Percentiles rank a stretch among this genome's conserved stretches.
These are phyloP conservation scores for Orbilia brochopaga DNA, from an alignment of 2,329 filamentous ascomycete genomes.

Conservation along the genomic window DNA sequence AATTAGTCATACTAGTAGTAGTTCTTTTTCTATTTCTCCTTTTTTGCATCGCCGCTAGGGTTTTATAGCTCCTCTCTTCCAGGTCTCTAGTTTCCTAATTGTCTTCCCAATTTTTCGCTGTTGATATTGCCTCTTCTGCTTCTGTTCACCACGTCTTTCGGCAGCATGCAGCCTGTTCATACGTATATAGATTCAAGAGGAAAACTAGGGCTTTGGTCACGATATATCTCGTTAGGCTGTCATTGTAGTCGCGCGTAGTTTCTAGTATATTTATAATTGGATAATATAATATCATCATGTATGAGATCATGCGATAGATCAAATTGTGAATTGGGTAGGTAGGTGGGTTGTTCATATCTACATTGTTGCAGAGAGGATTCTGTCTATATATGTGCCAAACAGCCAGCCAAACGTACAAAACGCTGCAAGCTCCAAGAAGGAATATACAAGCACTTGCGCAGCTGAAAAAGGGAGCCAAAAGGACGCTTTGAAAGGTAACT, in stretches of 20 bases:
- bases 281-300: too few relatives aligned
- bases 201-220: conserved; percentile 16
- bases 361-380: background rate
- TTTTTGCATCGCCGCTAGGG: conserved; percentile 13
- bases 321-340: background rate
- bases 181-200: conserved; percentile 41
- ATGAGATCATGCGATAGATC: background rate
- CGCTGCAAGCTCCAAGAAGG: too few relatives aligned
- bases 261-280: background rate
- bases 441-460: background rate
- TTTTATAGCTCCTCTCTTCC: conserved; percentile 3
- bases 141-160: conserved; percentile 29
- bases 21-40: conserved; percentile 5
- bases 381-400: too few relatives aligned
- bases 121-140: conserved; percentile 43
- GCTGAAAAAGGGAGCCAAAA: background rate
- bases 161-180: conserved; percentile 30
- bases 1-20: conserved; percentile 22
- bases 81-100: conserved; percentile 27
- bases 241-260: background rate
- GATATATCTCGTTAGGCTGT: background rate
- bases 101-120: conserved; percentile 47
- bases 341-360: background rate
- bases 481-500: background rate
- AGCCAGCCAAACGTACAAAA: too few relatives aligned